Evolutionary conservation across 768 basidiomycete species (phyloP), one percentile per base, ranked within the genome.

Genomic region (Hericium alpestre): DNA sequence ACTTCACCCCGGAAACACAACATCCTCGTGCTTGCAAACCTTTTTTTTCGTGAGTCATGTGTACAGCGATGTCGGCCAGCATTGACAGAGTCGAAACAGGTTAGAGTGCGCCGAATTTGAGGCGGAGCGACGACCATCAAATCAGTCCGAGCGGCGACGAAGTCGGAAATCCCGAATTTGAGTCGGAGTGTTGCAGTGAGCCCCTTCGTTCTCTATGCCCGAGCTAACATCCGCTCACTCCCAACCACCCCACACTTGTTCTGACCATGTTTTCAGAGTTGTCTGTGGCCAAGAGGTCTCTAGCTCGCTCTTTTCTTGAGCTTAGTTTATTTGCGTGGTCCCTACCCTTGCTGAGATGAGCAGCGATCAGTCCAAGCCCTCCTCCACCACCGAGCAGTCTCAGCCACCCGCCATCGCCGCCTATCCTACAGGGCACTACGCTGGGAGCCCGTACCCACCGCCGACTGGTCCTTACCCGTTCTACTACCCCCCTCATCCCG

Each of bases 121-220:
- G 59, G 61, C 61, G 61, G 61, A 62, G 61, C 59, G 43, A 47
- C 55, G 27, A 39, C 13, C 38, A 39, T 49, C 15, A 59, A 37
- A 52, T 46, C 40, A 61, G 61, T 62, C 61, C 57, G 61, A 62
- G 61, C 61, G 61, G 61, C 61, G 61, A 62, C 61, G 61, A 61
- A 56, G 60, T 62, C 59, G 57, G 57, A 62, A 62, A 61, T 61
- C 59, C 61, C 59, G 61, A 62, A 62, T 52, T 18, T 56, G 56
- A 40, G 43, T 57, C 25, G 53, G 61, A 51, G 49, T 46, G 43
- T 46, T 56, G 54, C 56, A 55, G 61, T 62, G 55, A 52, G 61
- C 59, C 52, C 51, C 48, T 20, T 27, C 51, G 18, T 43, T 25
- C 39, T 58, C 41, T 41, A 12, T 32, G 13, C 15, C 12, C 38